A percentile compares a stretch with the other conserved stretches of the same genome.
Conservation (phyloP, 2,329 filamentous ascomycete genomes). For the Amylocarpus encephaloides region DNA sequence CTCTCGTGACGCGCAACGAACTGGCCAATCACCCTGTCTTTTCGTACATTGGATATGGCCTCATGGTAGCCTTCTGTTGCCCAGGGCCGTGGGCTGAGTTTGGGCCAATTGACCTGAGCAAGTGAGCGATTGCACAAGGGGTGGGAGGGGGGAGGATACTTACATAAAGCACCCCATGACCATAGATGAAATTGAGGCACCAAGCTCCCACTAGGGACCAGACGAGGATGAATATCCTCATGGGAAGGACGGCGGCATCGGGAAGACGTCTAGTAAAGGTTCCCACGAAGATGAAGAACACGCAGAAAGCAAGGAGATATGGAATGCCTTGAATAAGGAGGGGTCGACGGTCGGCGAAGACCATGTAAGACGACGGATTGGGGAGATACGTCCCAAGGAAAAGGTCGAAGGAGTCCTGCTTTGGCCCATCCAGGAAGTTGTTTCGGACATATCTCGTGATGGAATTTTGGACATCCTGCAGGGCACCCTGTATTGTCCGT, state of each 20-base stretch:
- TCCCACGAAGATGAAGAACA: conserved; percentile 76
- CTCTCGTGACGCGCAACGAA: conserved; percentile 72
- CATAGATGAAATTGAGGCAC: conserved; percentile 69
- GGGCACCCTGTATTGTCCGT: conserved; percentile 74
- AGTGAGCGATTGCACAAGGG: conserved; percentile 11
- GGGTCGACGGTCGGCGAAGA: conserved; percentile 81
- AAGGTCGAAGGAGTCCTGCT: conserved; percentile 92
- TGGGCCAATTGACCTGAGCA: conserved; percentile 90
- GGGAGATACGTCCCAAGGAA: conserved; percentile 86
- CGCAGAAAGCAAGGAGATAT: conserved; percentile 68
- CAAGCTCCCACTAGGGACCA: conserved; percentile 67
- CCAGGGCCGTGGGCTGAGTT: conserved; percentile 82
- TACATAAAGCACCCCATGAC: conserved; percentile 90
- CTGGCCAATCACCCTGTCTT: conserved; percentile 73
- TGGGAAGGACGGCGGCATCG: conserved; percentile 69
- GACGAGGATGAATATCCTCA: conserved; percentile 75
- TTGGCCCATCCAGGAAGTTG: conserved; percentile 89
- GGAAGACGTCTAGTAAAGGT: conserved; percentile 66
- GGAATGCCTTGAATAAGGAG: conserved; percentile 89
- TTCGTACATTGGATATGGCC: conserved; percentile 72
- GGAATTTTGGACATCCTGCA: conserved; percentile 84
- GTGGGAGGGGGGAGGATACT: conserved; percentile 36
- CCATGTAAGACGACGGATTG: conserved; percentile 60
- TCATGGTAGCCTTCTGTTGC: conserved; percentile 85
- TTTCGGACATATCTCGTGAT: conserved; percentile 85